A percentile compares a stretch with the other conserved stretches of the same genome.
These are phyloP conservation scores for Pelargonium nanum DNA, from an alignment of 345 rosid genomes.

Conservation along the genomic window DNA sequence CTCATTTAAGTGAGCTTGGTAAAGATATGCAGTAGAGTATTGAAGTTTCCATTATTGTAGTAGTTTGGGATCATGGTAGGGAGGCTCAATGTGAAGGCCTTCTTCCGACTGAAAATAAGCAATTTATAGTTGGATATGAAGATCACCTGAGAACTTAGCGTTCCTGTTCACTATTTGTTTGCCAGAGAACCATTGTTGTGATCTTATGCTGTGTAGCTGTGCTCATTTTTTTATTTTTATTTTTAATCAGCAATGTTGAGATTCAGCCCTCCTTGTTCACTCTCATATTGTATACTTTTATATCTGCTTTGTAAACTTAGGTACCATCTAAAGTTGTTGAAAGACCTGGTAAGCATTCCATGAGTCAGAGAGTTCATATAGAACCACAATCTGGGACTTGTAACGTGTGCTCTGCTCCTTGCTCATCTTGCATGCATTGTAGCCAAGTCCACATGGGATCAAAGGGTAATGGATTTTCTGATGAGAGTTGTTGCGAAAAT, in stretches of 20 bases:
- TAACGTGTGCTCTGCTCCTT: slow-evolving; percentile 68
- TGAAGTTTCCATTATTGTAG: too few relatives aligned
- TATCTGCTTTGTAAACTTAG: slow-evolving; percentile 17
- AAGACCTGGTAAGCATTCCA: slow-evolving; percentile 28
- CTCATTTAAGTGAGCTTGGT: too few relatives aligned
- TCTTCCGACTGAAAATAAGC: too few relatives aligned
- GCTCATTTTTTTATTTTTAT: not conserved
- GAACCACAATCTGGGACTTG: slow-evolving; percentile 68
- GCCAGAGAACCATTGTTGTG: not conserved
- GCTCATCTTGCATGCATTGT: slow-evolving; percentile 78
- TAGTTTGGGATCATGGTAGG: too few relatives aligned
- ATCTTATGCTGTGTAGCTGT: not conserved
- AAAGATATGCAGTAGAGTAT: too few relatives aligned
- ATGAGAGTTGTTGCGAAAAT: slow-evolving; percentile 46
- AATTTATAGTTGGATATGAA: too few relatives aligned
- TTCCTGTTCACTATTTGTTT: too few relatives aligned
- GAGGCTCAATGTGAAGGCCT: too few relatives aligned
- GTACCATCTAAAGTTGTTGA: slow-evolving; percentile 25
- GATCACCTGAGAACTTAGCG: too few relatives aligned
- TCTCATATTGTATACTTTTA: slow-evolving; percentile 5
- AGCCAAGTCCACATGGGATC: slow-evolving; percentile 36
- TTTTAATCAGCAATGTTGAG: not conserved
- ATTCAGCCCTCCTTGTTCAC: not conserved
- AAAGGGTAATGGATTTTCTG: slow-evolving; percentile 51
- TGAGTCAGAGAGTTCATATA: slow-evolving; percentile 33